Base-by-base conservation (phyloP, 1,284 basidiomycete species). In the Ganoderma lingzhi region DNA sequence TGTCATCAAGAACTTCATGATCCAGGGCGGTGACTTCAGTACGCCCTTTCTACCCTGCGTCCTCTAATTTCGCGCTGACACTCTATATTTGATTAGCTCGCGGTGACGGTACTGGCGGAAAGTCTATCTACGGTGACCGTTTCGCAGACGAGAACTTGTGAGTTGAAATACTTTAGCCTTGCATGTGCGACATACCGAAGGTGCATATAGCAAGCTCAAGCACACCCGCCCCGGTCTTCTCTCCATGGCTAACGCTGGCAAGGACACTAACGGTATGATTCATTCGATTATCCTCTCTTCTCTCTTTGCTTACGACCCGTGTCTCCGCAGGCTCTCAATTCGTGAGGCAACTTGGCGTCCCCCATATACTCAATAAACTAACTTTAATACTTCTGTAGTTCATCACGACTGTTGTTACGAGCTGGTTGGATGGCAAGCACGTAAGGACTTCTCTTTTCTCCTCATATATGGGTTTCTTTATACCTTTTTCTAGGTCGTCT, bases 231-330 rank as follows among this genome's bases (percentile, higher is more conserved):
- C 93, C 67, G 96, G 96, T 76, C 86, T 88, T 68, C 89, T 97
- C 72, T 97, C 96, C 15, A 98, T 98, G 96, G 96, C 96, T 69
- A 98, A 98, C 80, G 91, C 96, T 73, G 93, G 92, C 78, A 92
- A 90, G 80, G 91, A 95, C 78, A 95, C 94, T 6, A 95, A 95
- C 74, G 94, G 93, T 92, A 78, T 69, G 83, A 3, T 14, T 15
- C 10, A 14, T 30, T 12, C 4, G 10, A 39, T 53, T 10, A 0
- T 14, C 17, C 66, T 60, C 77, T 68, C 66, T 73, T 74, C 37
- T 39, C 14, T 32, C n/a, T 44, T 48, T 45, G 44, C 53, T 17
- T 37, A 39, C 44, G n/a, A 39, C n/a, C 8, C 10, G 1, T 48
- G 5, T 32, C 58, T 77, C 59, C 77, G 55, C 75, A 90, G 93